Conservation (phyloP, 257 asterid genomes). For the Penstemon davidsonii region DNA sequence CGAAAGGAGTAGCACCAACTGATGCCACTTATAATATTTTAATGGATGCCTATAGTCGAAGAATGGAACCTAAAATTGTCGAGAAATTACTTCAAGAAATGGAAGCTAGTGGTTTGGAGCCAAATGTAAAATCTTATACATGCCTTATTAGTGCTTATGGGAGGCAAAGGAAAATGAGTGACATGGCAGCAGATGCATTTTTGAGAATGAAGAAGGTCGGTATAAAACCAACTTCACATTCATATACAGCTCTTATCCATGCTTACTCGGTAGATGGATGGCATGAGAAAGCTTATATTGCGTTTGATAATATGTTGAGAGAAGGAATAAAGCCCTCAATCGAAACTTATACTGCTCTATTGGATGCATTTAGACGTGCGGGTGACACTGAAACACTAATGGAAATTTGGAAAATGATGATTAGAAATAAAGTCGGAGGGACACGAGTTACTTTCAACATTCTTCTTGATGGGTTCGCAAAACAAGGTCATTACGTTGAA, state of each 20-base stretch:
- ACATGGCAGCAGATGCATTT: constrained; percentile 86
- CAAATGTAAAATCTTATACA: constrained; percentile 82
- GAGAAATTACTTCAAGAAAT: constrained; percentile 77
- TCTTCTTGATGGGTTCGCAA: constrained; percentile 86
- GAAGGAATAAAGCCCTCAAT: constrained; percentile 79
- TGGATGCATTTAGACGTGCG: constrained; percentile 82
- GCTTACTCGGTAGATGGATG: constrained; percentile 74
- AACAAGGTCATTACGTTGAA: constrained; percentile 74
- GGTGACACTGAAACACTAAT: constrained; percentile 79
- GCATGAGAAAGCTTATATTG: constrained; percentile 79
- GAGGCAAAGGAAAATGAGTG: constrained; percentile 74
- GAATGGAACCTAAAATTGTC: constrained; percentile 80
- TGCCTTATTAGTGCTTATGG: constrained; percentile 93
- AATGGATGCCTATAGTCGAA: constrained; percentile 90
- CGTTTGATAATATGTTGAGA: constrained; percentile 70
- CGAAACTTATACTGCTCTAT: constrained; percentile 80
- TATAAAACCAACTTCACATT: constrained; percentile 79
- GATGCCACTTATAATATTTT: constrained; percentile 70
- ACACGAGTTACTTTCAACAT: constrained; percentile 79
- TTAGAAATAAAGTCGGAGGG: constrained; percentile 54
- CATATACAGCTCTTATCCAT: constrained; percentile 88
- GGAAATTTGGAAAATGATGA: constrained; percentile 90
- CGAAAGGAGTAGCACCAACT: constrained; percentile 63
- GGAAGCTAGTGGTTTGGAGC: constrained; percentile 65
- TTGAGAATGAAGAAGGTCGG: constrained; percentile 79